Evolutionary conservation across 805 yeast species (phyloP).

Genomic region (Priceomyces haplophilus): DNA sequence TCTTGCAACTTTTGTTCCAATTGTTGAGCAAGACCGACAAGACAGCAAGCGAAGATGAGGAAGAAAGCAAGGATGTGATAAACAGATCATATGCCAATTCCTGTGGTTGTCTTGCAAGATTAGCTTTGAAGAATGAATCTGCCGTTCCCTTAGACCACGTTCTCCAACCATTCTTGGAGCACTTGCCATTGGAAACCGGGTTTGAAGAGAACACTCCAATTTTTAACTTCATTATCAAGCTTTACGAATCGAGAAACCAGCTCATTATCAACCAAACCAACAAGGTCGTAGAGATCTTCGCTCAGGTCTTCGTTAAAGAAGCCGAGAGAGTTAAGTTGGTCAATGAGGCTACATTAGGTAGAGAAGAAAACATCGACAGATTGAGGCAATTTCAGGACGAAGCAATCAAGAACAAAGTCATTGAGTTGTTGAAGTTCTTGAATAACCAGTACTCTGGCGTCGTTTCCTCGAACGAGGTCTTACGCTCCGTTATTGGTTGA

Average conservation of each 20-base stretch:
- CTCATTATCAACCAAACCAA: slow-evolving; percentile 55
- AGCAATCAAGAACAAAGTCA: slow-evolving; percentile 60
- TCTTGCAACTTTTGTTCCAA: slow-evolving; percentile 73
- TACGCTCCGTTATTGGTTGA: slow-evolving; percentile 39
- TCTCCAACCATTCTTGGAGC: slow-evolving; percentile 71
- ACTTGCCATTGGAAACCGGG: slow-evolving; percentile 83
- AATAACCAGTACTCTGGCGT: slow-evolving; percentile 63
- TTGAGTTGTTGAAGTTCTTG: slow-evolving; percentile 69
- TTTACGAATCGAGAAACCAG: slow-evolving; percentile 63
- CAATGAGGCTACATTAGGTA: slow-evolving; percentile 75
- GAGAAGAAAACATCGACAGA: slow-evolving; percentile 78
- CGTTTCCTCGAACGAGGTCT: slow-evolving; percentile 50
- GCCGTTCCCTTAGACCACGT: slow-evolving; percentile 72
- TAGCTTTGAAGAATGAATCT: slow-evolving; percentile 69
- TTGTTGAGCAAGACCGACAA: slow-evolving; percentile 67
- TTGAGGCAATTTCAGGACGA: slow-evolving; percentile 74
- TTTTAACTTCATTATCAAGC: slow-evolving; percentile 67
- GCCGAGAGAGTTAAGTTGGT: slow-evolving; percentile 67
- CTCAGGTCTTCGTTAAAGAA: slow-evolving; percentile 70
- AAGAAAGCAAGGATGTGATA: slow-evolving; percentile 73
- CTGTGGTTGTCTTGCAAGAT: slow-evolving; percentile 94
- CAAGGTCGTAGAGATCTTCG: slow-evolving; percentile 63
- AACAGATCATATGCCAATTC: slow-evolving; percentile 90
- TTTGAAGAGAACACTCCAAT: slow-evolving; percentile 92
- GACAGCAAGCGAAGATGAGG: slow-evolving; percentile 58